A percentile compares a stretch with the other conserved stretches of the same genome.
phyloP scores from a whole-genome alignment of 345 rosid species.

The Jatropha curcas region DNA sequence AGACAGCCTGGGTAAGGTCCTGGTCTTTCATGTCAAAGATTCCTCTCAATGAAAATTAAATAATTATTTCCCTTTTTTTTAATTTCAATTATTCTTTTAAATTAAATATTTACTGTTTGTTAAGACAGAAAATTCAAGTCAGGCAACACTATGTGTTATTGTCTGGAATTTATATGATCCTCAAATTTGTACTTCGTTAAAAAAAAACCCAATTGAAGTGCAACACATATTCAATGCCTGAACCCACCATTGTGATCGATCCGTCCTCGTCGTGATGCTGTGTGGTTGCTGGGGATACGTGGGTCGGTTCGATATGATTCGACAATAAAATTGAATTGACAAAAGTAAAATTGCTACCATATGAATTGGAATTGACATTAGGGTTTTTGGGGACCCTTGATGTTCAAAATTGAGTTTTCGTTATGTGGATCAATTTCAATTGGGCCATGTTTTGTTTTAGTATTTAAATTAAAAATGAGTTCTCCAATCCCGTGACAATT shows the following conservation, averaged over 20 bases:
- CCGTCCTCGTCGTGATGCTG: slow-evolving; percentile 14
- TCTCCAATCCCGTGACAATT: background rate
- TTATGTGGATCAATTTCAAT: slow-evolving; percentile 25
- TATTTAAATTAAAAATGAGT: background rate
- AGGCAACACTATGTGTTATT: slow-evolving; percentile 13
- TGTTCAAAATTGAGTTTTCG: background rate
- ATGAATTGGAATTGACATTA: slow-evolving; percentile 13
- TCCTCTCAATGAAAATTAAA: background rate
- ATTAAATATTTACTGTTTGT: slow-evolving; percentile 9
- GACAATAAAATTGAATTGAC: slow-evolving; percentile 3
- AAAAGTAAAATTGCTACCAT: background rate
- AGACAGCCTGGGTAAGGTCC: slow-evolving; percentile 32
- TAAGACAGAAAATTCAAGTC: slow-evolving; percentile 9
- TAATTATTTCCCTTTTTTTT: too few species aligned
- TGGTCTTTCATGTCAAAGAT: slow-evolving; percentile 33
- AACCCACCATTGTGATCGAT: background rate
- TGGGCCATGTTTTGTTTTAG: slow-evolving; percentile 21
- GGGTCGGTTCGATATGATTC: slow-evolving; percentile 25
- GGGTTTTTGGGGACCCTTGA: slow-evolving; percentile 8
- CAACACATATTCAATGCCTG: too few species aligned
- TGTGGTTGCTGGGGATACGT: slow-evolving; percentile 13
- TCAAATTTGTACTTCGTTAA: slow-evolving; percentile 7
- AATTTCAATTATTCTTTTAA: slow-evolving; percentile 16
- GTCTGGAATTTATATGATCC: slow-evolving; percentile 31
- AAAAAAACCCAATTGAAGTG: background rate